Percentiles rank a stretch among this genome's conserved stretches.
Conservation (phyloP, 2,329 filamentous ascomycete genomes). For the Arthroderma sp. region DNA sequence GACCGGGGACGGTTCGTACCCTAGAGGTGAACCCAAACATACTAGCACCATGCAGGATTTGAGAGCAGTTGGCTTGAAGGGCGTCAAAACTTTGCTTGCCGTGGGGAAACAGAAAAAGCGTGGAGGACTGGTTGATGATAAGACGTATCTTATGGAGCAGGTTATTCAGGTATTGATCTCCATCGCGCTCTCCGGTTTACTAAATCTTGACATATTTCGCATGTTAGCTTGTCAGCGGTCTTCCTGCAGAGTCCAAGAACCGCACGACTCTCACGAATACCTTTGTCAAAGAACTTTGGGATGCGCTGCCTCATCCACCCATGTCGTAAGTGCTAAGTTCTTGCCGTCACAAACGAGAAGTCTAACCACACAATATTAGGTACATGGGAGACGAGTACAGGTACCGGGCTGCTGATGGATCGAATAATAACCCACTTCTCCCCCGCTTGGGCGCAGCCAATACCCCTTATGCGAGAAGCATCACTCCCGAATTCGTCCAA, state of each 20-base stretch:
- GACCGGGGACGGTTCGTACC: constrained; percentile 50
- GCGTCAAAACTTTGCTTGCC: constrained; percentile 49
- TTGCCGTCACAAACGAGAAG: constrained; percentile 28
- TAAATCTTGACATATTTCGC: neutral
- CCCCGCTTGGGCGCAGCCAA: constrained; percentile 18
- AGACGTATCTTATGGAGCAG: constrained; percentile 63
- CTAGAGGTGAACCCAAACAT: constrained; percentile 32
- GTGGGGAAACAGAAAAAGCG: constrained; percentile 50
- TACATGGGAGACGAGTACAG: constrained; percentile 20
- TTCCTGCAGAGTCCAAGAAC: constrained; percentile 49
- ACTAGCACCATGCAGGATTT: constrained; percentile 46
- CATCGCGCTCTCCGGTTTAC: neutral
- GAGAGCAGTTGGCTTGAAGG: constrained; percentile 41
- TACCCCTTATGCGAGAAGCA: constrained; percentile 16
- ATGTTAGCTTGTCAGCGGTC: constrained; percentile 46
- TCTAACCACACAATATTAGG: constrained; percentile 10
- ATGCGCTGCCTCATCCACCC: constrained; percentile 58
- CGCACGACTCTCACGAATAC: constrained; percentile 51
- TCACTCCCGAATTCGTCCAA: constrained; percentile 10
- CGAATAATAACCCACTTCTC: constrained; percentile 13
- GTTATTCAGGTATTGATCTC: constrained; percentile 41
- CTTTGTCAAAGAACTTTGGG: constrained; percentile 59
- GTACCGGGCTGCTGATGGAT: constrained; percentile 21
- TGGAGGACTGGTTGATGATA: constrained; percentile 56
- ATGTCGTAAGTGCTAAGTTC: constrained; percentile 38